Conservation (phyloP, 805 yeast species). For the Candida ascalaphidarum region DNA sequence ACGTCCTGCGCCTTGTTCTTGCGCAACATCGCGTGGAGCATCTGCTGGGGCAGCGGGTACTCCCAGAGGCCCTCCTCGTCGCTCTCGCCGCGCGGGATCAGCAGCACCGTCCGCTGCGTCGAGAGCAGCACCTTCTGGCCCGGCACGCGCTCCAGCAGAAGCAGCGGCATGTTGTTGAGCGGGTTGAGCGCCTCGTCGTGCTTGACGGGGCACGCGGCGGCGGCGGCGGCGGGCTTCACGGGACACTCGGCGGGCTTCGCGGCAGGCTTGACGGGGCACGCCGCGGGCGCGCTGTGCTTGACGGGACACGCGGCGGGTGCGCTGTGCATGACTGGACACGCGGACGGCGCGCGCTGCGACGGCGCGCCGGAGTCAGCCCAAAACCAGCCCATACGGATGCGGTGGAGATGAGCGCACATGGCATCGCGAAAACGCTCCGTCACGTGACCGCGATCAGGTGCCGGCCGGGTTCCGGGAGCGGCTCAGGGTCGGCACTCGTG, state of each 20-base stretch:
- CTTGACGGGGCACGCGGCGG: conserved; percentile 10
- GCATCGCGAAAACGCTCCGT: too few relatives aligned
- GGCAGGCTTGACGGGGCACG: conserved; percentile 30
- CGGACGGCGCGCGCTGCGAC: too few relatives aligned
- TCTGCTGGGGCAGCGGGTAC: conserved; percentile 98
- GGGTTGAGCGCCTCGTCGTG: conserved; percentile 52
- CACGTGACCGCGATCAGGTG: too few relatives aligned
- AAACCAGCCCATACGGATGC: conserved; percentile 71
- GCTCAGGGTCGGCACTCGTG: too few relatives aligned
- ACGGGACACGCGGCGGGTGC: conserved; percentile 28
- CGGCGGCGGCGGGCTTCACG: conserved; percentile 4
- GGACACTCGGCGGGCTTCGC: conserved; percentile 12
- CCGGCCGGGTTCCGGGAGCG: too few relatives aligned
- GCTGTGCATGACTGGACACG: too few relatives aligned
- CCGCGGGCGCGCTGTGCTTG: conserved; percentile 25
- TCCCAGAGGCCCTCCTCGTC: conserved; percentile 82
- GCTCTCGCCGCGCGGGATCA: conserved; percentile 76
- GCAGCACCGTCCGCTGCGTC: conserved; percentile 72
- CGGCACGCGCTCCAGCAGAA: conserved; percentile 61
- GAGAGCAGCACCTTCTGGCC: conserved; percentile 78
- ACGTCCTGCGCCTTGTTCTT: conserved; percentile 85
- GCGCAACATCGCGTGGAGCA: conserved; percentile 95
- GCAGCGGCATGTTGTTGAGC: conserved; percentile 79
- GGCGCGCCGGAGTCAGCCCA: too few relatives aligned
- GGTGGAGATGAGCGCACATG: too few relatives aligned